Evolutionary conservation across 768 basidiomycete genomes (phyloP).

Genomic region (Phlebiopsis gigantea): DNA sequence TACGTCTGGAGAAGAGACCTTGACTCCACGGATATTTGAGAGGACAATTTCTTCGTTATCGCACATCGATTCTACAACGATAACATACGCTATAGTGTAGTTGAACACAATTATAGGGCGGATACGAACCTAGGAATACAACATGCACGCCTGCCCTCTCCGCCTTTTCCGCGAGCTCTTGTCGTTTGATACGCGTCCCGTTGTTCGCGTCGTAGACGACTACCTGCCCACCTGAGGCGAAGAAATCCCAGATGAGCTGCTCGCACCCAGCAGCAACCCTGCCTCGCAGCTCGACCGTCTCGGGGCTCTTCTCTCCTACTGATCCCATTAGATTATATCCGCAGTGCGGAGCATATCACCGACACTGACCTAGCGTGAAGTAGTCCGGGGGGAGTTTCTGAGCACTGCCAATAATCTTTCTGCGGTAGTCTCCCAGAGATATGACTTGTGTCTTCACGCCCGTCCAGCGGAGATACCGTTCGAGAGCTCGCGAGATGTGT

Average conservation of each 20-base stretch:
- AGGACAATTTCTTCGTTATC: constrained; percentile 92
- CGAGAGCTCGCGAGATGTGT: constrained; percentile 90
- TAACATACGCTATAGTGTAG: neutral
- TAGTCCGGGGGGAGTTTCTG: constrained; percentile 89
- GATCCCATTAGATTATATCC: neutral
- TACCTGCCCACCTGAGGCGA: constrained; percentile 83
- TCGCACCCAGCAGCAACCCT: constrained; percentile 82
- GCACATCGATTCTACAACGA: constrained; percentile 73
- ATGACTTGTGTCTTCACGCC: constrained; percentile 96
- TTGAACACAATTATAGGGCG: neutral
- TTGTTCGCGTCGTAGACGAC: constrained; percentile 99
- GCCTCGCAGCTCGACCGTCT: constrained; percentile 73
- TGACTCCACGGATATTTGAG: constrained; percentile 91
- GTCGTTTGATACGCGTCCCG: constrained; percentile 62
- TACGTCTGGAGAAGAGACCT: constrained; percentile 97
- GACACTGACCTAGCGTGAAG: constrained; percentile 66
- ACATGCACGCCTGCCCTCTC: constrained; percentile 86
- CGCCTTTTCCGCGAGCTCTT: constrained; percentile 77
- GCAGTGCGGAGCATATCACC: neutral
- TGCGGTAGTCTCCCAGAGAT: constrained; percentile 90
- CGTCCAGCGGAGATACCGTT: constrained; percentile 97
- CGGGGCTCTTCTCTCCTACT: constrained; percentile 66
- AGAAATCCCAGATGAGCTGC: constrained; percentile 84
- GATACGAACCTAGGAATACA: constrained; percentile 70
- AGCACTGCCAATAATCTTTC: constrained; percentile 85